These are phyloP conservation scores for Chlorophyllum brunneum DNA, from an alignment of 768 basidiomycete genomes.

Conservation along the genomic window DNA sequence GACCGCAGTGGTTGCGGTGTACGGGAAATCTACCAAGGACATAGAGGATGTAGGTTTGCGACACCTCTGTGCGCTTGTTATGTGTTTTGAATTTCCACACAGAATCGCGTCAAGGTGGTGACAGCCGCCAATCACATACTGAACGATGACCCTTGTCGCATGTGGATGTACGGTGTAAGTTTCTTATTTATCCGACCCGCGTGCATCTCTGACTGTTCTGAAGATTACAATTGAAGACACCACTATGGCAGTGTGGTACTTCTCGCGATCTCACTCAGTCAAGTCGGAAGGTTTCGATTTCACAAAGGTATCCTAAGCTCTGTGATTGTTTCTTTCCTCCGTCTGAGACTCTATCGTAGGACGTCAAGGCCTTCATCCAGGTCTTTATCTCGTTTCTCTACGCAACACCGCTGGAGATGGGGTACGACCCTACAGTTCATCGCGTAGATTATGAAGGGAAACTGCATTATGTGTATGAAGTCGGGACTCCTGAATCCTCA, in stretches of 20 bases:
- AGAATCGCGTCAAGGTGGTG: background rate
- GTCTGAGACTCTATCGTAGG: background rate
- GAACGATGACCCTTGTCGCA: background rate
- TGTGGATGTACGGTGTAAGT: background rate
- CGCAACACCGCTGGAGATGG: slow-evolving; percentile 1
- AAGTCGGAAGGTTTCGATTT: slow-evolving; percentile 9
- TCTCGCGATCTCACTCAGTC: slow-evolving; percentile 11
- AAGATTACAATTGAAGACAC: slow-evolving; percentile 11
- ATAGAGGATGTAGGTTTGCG: background rate
- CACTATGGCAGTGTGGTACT: slow-evolving; percentile 12
- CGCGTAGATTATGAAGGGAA: background rate
- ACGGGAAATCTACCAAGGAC: slow-evolving; percentile 3
- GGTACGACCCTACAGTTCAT: slow-evolving; percentile 5
- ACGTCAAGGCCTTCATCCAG: background rate
- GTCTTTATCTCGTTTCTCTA: slow-evolving; percentile 6
- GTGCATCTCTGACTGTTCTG: background rate
- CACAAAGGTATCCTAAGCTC: background rate
- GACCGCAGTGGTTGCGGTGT: slow-evolving; percentile 14
- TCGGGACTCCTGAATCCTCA: background rate
- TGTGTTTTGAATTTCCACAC: too few relatives aligned
- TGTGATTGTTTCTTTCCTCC: background rate
- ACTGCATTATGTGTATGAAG: background rate
- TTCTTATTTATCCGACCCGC: background rate
- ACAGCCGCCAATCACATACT: background rate
- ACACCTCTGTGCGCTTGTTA: background rate